These are phyloP conservation scores for Sequoia sempervirens DNA, from an alignment of 75 land plant species.

Conservation along the genomic window DNA sequence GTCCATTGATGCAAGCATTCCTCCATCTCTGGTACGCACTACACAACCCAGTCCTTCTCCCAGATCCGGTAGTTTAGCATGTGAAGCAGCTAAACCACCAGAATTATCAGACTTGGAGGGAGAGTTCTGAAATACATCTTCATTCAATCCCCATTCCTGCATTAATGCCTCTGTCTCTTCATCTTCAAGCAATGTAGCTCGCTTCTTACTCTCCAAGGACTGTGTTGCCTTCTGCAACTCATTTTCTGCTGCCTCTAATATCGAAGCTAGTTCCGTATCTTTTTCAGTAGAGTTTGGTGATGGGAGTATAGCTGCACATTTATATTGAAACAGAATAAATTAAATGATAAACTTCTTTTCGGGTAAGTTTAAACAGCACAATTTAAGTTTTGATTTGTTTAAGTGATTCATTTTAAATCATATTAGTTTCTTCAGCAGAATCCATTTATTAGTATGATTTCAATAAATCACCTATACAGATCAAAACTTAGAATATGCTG, in stretches of 20 bases:
- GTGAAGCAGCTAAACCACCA: background rate
- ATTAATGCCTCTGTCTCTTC: conserved; percentile 79
- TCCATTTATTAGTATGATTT: too few species aligned
- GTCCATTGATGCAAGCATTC: conserved; percentile 72
- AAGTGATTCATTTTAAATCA: too few species aligned
- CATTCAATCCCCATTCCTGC: conserved; percentile 86
- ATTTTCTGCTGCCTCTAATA: conserved; percentile 39
- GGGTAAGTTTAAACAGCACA: too few species aligned
- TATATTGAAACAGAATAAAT: background rate
- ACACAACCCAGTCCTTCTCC: conserved; percentile 71
- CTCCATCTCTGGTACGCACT: conserved; percentile 80
- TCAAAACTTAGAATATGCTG: too few species aligned
- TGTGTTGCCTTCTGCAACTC: conserved; percentile 51
- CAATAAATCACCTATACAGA: too few species aligned
- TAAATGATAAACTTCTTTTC: background rate
- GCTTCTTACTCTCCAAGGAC: conserved; percentile 32
- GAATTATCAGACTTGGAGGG: conserved; percentile 24
- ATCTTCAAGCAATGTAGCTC: conserved; percentile 76
- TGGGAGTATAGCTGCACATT: background rate
- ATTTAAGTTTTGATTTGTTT: too few species aligned
- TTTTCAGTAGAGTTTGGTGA: conserved; percentile 3
- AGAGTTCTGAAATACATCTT: conserved; percentile 56
- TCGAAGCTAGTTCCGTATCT: conserved; percentile 40
- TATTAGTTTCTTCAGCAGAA: too few species aligned
- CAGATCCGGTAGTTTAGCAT: conserved; percentile 41